Percentiles rank a stretch among this genome's conserved stretches.
Evolutionary conservation across 768 basidiomycete genomes (phyloP).

Genomic region (Imleria badia): DNA sequence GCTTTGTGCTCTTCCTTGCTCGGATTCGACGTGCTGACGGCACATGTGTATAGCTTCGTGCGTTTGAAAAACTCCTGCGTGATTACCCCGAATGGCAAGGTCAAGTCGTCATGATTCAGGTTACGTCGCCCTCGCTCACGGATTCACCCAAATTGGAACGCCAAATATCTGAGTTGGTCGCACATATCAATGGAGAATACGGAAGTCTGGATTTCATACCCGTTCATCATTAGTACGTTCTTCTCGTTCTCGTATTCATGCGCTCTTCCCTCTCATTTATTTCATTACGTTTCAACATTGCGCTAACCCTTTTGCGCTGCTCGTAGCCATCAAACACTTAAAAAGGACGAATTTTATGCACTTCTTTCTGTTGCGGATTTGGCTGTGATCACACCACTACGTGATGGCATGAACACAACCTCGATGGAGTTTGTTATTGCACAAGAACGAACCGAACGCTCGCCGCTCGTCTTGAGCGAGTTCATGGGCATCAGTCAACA

Average conservation of each 20-base stretch:
- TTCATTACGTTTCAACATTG: background rate
- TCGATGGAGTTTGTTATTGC: constrained; percentile 98
- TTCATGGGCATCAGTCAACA: constrained; percentile 97
- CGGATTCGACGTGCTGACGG: background rate
- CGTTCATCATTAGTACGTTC: constrained; percentile 94
- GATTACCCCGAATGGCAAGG: constrained; percentile 97
- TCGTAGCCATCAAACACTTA: constrained; percentile 89
- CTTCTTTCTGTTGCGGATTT: constrained; percentile 91
- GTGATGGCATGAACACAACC: constrained; percentile 99
- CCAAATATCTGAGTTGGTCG: constrained; percentile 89
- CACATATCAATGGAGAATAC: constrained; percentile 94
- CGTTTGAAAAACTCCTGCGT: constrained; percentile 90
- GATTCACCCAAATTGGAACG: constrained; percentile 94
- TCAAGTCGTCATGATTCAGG: constrained; percentile 77
- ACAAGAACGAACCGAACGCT: constrained; percentile 79
- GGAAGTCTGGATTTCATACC: constrained; percentile 94
- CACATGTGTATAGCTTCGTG: constrained; percentile 64
- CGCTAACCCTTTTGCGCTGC: background rate
- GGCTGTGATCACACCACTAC: constrained; percentile 90
- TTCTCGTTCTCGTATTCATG: no score
- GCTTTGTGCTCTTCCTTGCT: background rate
- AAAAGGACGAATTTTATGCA: constrained; percentile 98
- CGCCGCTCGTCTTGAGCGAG: constrained; percentile 89
- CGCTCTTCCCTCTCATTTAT: background rate
- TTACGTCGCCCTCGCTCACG: constrained; percentile 89